These are phyloP conservation scores for Nakazawaea populi DNA, from an alignment of 805 yeast genomes.

Conservation along the genomic window DNA sequence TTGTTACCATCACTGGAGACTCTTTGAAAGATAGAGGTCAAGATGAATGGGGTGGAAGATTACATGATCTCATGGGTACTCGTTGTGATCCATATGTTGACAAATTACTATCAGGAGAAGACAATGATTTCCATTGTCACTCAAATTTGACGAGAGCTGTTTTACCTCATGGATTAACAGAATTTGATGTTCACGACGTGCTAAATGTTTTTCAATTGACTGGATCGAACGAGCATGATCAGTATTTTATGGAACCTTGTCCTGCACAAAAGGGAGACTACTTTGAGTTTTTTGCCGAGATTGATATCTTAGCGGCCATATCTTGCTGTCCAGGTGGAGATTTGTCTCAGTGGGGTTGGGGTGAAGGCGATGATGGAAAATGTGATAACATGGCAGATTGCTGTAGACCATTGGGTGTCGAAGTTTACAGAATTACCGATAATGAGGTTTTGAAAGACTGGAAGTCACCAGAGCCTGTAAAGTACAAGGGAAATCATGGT, in stretches of 20 bases:
- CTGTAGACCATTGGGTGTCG: constrained; percentile 59
- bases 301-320: constrained; percentile 56
- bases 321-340: constrained; percentile 72
- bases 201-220: constrained; percentile 66
- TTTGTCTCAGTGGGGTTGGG: constrained; percentile 67
- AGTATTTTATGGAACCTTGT: constrained; percentile 65
- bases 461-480: constrained; percentile 44
- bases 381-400: constrained; percentile 50
- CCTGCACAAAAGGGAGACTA: constrained; percentile 56
- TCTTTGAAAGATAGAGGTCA: constrained; percentile 48
- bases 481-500: constrained; percentile 57
- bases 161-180: constrained; percentile 54
- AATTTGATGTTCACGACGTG: constrained; percentile 64
- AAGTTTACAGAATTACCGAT: constrained; percentile 50
- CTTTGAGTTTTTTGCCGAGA: constrained; percentile 64
- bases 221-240: constrained; percentile 59
- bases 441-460: constrained; percentile 39
- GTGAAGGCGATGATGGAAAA: constrained; percentile 43
- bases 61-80: constrained; percentile 63
- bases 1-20: constrained; percentile 59
- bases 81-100: constrained; percentile 69
- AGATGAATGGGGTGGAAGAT: constrained; percentile 61
- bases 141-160: constrained; percentile 57
- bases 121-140: constrained; percentile 63
- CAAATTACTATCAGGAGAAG: constrained; percentile 56